Conservation (phyloP, 1,139 yeast species). For the Lodderomyces oxycetoniae region DNA sequence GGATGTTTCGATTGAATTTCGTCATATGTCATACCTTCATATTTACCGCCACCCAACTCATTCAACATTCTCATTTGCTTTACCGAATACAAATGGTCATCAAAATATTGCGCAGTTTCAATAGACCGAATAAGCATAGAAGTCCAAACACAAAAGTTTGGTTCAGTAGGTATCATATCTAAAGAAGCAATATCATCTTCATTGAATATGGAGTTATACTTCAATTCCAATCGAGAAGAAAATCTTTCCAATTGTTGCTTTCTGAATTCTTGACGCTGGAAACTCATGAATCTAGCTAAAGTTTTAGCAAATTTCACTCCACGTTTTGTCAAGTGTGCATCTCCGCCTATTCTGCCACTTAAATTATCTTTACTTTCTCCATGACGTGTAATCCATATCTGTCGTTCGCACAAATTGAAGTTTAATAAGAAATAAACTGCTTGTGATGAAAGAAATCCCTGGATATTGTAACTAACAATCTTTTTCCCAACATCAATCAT, state of each 20-base stretch:
- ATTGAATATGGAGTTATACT: constrained; percentile 30
- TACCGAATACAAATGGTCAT: constrained; percentile 68
- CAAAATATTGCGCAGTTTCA: constrained; percentile 72
- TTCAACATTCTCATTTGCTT: constrained; percentile 92
- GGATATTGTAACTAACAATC: constrained; percentile 85
- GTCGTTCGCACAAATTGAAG: constrained; percentile 85
- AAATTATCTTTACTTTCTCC: constrained; percentile 89
- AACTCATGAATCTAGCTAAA: constrained; percentile 66
- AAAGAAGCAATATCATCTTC: constrained; percentile 21
- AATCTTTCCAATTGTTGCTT: constrained; percentile 55
- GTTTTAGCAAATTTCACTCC: constrained; percentile 74
- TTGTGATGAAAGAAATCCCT: constrained; percentile 91
- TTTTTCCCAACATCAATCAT: constrained; percentile 96
- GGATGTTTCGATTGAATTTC: constrained; percentile 73
- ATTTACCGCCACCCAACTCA: constrained; percentile 88
- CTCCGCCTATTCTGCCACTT: constrained; percentile 85
- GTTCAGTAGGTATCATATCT: constrained; percentile 43
- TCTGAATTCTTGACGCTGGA: constrained; percentile 68
- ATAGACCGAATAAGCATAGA: constrained; percentile 77
- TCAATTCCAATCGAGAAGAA: constrained; percentile 39
- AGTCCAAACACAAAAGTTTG: constrained; percentile 89
- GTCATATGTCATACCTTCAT: constrained; percentile 86
- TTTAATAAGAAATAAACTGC: constrained; percentile 85
- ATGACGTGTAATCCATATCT: constrained; percentile 92
- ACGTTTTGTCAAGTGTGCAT: constrained; percentile 72